These are phyloP conservation scores for Cyberlindnera amylophila DNA, from an alignment of 805 yeast species.

Conservation along the genomic window DNA sequence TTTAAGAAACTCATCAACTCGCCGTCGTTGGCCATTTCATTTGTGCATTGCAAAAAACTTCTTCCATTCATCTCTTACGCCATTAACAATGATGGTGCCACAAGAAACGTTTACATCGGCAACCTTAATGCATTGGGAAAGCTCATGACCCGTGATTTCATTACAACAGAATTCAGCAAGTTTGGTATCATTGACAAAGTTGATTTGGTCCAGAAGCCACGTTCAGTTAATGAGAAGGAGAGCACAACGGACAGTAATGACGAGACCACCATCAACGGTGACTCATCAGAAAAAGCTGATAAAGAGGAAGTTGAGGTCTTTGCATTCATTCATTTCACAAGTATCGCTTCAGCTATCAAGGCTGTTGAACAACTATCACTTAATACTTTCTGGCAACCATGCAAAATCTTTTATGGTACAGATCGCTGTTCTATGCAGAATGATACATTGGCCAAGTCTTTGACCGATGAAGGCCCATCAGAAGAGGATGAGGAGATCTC, in stretches of 20 bases:
- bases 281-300: slow-evolving; percentile 29
- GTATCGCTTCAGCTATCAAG: slow-evolving; percentile 78
- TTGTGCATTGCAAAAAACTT: slow-evolving; percentile 30
- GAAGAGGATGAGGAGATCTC: slow-evolving; percentile 8
- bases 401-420: slow-evolving; percentile 85
- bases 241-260: not conserved
- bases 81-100: slow-evolving; percentile 82
- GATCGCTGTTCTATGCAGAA: slow-evolving; percentile 69
- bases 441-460: slow-evolving; percentile 11
- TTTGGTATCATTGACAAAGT: slow-evolving; percentile 66
- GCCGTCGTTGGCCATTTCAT: slow-evolving; percentile 33
- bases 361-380: slow-evolving; percentile 77
- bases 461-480: slow-evolving; percentile 17
- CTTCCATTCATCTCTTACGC: slow-evolving; percentile 28
- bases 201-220: slow-evolving; percentile 38
- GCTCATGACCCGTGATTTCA: slow-evolving; percentile 35
- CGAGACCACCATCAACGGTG: not conserved
- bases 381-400: slow-evolving; percentile 60
- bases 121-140: slow-evolving; percentile 50
- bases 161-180: slow-evolving; percentile 46
- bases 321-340: slow-evolving; percentile 86
- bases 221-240: not conserved
- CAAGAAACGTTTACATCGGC: slow-evolving; percentile 89
- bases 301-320: slow-evolving; percentile 45
- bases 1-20: slow-evolving; percentile 37